Evolutionary conservation across 2,329 filamentous ascomycete species (phyloP), one percentile per base, ranked within the genome.

Genomic region (Colletotrichum musicola): DNA sequence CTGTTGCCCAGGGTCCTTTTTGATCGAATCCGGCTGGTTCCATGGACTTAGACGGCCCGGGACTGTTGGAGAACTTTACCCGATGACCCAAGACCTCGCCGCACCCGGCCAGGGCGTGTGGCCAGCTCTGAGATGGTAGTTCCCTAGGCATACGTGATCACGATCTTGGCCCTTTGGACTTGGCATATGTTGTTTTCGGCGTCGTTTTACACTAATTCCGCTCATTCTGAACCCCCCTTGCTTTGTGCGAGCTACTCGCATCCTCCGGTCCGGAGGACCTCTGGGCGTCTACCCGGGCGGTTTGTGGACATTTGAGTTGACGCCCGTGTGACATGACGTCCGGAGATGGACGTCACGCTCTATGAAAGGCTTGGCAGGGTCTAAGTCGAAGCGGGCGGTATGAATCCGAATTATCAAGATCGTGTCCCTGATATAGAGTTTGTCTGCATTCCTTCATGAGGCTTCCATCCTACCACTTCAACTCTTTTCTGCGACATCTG

Each of bases 341-440:
- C 66, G 66, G 66, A 66, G 49, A 65, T 69, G 66, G 66, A 65
- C 25, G 44, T 42, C 62, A 61, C 22, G 38, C 25, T 50, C 20
- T 25, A 51, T 6, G 6, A 10, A 38, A 14, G 50, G 6, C 62
- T 68, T 68, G 62, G 49, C 14, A 44, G 30, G n/a, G 38, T 18
- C 40, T 55, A n/a, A 44, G 13, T 50, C 49, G 22, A 38, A 30
- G 54, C 46, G 50, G 25, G 60, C 65, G 55, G 60, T 65, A 65
- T 54, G 25, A 57, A 13, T 4, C 50, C 40, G 9, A 12, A 30
- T 18, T 7, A 2, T 55, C 30, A 38, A 44, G 7, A 51, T 44
- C 16, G 30, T 60, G 50, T 65, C 49, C 27, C 62, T 68, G 44
- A 68, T 68, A 68, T 68, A 68, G 66, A 65, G 42, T 68, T 68